A percentile compares a stretch with the other conserved stretches of the same genome.
These are phyloP conservation scores for Trichophyton mentagrophytes DNA, from an alignment of 2,329 filamentous ascomycete species.

Conservation along the genomic window DNA sequence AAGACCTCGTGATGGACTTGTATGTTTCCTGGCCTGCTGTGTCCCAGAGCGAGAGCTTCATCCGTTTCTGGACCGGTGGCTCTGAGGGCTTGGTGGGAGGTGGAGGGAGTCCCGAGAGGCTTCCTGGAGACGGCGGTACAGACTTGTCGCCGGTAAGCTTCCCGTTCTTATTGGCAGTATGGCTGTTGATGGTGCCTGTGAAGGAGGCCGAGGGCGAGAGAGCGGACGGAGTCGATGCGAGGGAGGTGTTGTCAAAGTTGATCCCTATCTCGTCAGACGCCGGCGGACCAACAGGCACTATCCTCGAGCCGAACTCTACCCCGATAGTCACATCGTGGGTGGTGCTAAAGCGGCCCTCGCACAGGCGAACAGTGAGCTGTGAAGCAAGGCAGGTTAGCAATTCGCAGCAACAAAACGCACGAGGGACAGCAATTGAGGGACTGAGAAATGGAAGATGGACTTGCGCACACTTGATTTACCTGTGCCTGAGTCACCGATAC, in stretches of 20 bases:
- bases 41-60: slow-evolving; percentile 92
- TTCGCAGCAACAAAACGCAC: not conserved
- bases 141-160: slow-evolving; percentile 11
- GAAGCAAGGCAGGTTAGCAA: slow-evolving; percentile 6
- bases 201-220: slow-evolving; percentile 6
- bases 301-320: slow-evolving; percentile 87
- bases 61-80: slow-evolving; percentile 50
- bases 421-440: not conserved
- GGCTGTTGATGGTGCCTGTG: not conserved
- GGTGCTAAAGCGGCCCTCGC: slow-evolving; percentile 86
- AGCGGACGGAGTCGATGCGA: slow-evolving; percentile 5
- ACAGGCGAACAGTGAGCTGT: slow-evolving; percentile 83
- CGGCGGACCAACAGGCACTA: slow-evolving; percentile 79
- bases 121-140: slow-evolving; percentile 11
- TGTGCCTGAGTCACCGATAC: slow-evolving; percentile 90
- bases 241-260: slow-evolving; percentile 30
- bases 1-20: slow-evolving; percentile 87
- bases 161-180: slow-evolving; percentile 3
- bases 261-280: slow-evolving; percentile 48
- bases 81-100: slow-evolving; percentile 23
- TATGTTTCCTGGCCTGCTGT: slow-evolving; percentile 96
- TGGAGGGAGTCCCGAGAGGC: slow-evolving; percentile 21
- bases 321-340: slow-evolving; percentile 97
- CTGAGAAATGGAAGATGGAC: not conserved
- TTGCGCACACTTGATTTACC: slow-evolving; percentile 65